phyloP scores from a whole-genome alignment of 495 filamentous ascomycete genomes.

The Aspergillus biplanus region DNA sequence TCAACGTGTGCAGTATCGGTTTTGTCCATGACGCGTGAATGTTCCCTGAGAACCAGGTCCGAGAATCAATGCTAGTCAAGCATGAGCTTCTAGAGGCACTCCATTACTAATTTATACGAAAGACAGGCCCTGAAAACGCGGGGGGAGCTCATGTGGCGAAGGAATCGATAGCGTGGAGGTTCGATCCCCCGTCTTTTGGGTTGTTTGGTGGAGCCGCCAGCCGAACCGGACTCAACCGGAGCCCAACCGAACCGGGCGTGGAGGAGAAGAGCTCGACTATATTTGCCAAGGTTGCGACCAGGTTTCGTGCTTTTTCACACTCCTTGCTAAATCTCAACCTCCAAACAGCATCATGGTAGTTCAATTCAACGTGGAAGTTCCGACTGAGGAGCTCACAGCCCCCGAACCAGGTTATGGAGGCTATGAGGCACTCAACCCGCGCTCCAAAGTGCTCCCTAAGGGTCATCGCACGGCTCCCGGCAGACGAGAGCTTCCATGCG shows the following conservation, averaged over 20 bases:
- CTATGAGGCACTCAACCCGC: constrained; percentile 29
- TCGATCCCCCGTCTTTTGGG: neutral
- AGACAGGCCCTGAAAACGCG: neutral
- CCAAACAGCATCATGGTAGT: neutral
- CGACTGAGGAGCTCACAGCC: constrained; percentile 5
- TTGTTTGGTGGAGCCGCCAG: constrained; percentile 10
- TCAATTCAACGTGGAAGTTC: constrained; percentile 6
- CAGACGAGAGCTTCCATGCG: constrained; percentile 25
- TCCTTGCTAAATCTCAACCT: no score
- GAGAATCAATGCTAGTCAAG: neutral
- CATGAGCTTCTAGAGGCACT: neutral
- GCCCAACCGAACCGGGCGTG: constrained; percentile 9
- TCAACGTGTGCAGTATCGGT: constrained; percentile 3
- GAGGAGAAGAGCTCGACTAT: no score
- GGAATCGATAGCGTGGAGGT: neutral
- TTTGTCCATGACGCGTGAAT: constrained; percentile 4
- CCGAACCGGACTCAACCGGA: constrained; percentile 13
- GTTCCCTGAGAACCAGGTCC: neutral
- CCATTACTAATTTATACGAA: neutral
- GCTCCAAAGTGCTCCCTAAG: constrained; percentile 33
- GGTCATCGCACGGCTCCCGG: constrained; percentile 28
- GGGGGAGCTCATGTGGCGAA: neutral
- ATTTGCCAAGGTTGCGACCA: neutral
- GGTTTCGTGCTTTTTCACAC: no score
- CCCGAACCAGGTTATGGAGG: constrained; percentile 13